Base-by-base conservation (phyloP, 345 rosid species). In the Eucalyptus curtisii region DNA sequence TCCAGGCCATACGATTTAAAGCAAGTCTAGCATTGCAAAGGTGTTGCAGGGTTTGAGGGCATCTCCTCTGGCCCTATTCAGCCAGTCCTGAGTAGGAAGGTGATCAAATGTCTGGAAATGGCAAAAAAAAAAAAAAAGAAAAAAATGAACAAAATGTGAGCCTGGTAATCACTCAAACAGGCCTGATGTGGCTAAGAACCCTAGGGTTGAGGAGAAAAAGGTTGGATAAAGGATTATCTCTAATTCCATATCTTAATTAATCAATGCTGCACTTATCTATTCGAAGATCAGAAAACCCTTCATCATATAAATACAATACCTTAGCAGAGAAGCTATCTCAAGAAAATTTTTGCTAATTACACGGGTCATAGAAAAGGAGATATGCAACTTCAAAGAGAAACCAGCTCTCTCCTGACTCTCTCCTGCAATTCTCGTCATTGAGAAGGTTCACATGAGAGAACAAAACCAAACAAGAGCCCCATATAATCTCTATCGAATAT, bases 81-180 rank as follows among this genome's bases (percentile, higher is more conserved):
- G 90, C 95, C 93, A 92, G 49, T 87, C 71, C 76, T 89, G 88
- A 88, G 94, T 94, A 90, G 71, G 92, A 25, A 90, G 89, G 30
- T 91, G 92, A 85, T 96, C 96, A 86, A 90, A 93, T 68, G 96
- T 95, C 98, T 95, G 94, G 61, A 91, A 89, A 87, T 45, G 90
- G 87, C 49, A 19, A 33, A 33, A 71, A 6, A 17, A 31, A 53
- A 20, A 20, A 16, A 50, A 4, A 48, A n/a, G n/a, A 48, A 19
- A 55, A 22, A 33, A 7, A 17, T 17, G 13, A 45, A 10, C 37
- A 24, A 50, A 49, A 30, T 42, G 27, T 50, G 48, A 37, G 33
- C 17, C 13, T 61, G 45, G 45, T 76, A 76, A 76, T 76, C 82
- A 37, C 82, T 37, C 82, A 76, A 37, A 76, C 11, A 44, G 50